These are phyloP conservation scores for Cutaneotrichosporon spelunceum DNA, from an alignment of 1,284 basidiomycete genomes.

Conservation along the genomic window DNA sequence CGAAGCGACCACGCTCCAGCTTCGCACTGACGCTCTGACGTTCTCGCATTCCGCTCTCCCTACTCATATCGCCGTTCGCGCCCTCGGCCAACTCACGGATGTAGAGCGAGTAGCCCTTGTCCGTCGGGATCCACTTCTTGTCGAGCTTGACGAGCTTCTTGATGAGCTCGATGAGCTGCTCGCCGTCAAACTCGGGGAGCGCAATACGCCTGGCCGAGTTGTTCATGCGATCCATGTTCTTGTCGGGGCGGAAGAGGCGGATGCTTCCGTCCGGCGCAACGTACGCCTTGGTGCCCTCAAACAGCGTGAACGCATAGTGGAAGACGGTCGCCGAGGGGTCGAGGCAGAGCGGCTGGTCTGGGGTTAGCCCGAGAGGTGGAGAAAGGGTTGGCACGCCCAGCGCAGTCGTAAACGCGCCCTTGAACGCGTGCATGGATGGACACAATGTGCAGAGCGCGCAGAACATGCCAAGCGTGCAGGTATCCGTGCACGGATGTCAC, in stretches of 20 bases:
- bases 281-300: conserved; percentile 98
- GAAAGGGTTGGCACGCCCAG: no score
- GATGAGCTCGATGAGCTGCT: conserved; percentile 75
- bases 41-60: neutral
- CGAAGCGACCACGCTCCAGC: neutral
- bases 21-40: no score
- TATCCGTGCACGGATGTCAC: no score
- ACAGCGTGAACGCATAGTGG: conserved; percentile 78
- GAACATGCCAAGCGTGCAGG: no score
- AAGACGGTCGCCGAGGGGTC: conserved; percentile 84
- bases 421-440: no score
- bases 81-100: conserved; percentile 57
- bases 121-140: conserved; percentile 86
- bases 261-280: conserved; percentile 72
- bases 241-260: conserved; percentile 91
- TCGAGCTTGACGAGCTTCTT: conserved; percentile 87
- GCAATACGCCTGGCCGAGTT: conserved; percentile 51
- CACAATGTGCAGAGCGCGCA: no score
- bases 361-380: neutral
- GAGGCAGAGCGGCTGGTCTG: conserved; percentile 70
- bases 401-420: no score
- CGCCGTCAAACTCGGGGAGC: conserved; percentile 68
- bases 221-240: conserved; percentile 82
- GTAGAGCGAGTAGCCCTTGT: conserved; percentile 87
- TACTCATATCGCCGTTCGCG: neutral